phyloP scores from a whole-genome alignment of 2,329 filamentous ascomycete genomes.

The Ophiostoma himal-ulmi region DNA sequence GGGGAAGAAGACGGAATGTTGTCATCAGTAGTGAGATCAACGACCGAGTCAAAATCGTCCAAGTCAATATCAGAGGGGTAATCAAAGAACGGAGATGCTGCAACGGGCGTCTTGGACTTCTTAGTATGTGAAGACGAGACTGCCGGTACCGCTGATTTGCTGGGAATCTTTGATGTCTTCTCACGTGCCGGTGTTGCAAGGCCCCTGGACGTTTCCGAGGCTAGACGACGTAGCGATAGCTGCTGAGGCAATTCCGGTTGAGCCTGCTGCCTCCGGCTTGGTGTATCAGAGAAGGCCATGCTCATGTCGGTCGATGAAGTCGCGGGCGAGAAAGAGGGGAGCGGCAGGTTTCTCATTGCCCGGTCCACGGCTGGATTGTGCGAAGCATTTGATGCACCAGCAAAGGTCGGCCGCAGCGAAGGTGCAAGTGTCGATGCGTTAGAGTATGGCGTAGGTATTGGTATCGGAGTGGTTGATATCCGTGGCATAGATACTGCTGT shows the following conservation, averaged over 20 bases:
- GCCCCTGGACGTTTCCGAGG: slow-evolving; percentile 31
- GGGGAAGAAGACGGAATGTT: slow-evolving; percentile 25
- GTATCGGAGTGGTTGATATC: background rate
- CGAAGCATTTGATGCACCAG: background rate
- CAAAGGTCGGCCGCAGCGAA: slow-evolving; percentile 11
- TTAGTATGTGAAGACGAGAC: slow-evolving; percentile 14
- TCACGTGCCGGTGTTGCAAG: slow-evolving; percentile 21
- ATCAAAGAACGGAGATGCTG: slow-evolving; percentile 30
- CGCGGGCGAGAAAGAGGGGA: background rate
- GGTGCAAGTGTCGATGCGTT: slow-evolving; percentile 17
- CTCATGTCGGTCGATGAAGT: slow-evolving; percentile 6
- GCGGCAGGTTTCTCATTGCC: slow-evolving; percentile 15
- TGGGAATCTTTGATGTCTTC: slow-evolving; percentile 15
- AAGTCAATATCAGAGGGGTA: slow-evolving; percentile 29
- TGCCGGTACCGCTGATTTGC: slow-evolving; percentile 6
- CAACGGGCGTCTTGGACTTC: slow-evolving; percentile 28
- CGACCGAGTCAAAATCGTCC: slow-evolving; percentile 30
- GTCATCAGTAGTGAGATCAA: slow-evolving; percentile 35
- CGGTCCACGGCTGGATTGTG: slow-evolving; percentile 9
- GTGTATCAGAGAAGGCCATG: slow-evolving; percentile 14
- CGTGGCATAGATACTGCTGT: slow-evolving; percentile 9
- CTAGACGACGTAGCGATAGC: slow-evolving; percentile 6
- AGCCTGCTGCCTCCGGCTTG: slow-evolving; percentile 27
- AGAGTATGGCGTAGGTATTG: slow-evolving; percentile 15
- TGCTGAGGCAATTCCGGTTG: slow-evolving; percentile 30